Evolutionary conservation across 2,329 filamentous ascomycete genomes (phyloP), one percentile per base, ranked within the genome.

Genomic region (Thielaviopsis punctulata): DNA sequence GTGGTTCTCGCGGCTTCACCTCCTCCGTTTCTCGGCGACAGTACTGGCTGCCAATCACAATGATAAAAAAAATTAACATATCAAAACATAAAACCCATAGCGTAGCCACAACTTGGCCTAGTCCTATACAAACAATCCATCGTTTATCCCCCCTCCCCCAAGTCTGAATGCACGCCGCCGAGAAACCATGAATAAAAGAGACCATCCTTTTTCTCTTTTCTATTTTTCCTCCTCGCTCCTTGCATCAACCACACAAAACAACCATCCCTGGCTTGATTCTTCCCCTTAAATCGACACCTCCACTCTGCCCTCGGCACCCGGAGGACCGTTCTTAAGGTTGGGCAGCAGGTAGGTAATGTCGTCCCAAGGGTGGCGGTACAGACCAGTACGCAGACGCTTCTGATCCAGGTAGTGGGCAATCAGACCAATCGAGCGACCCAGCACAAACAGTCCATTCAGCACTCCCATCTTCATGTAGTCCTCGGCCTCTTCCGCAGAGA

Each of bases 391-490:
- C 70, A 98, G 79, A 71, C 92, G 82, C 89, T 98, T 98, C 80
- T 98, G 92, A 75, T 98, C 92, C 63, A 98, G 82, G 79, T 90
- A 96, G 73, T 98, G 92, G 65, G 92, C 92, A 84, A 98, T 98
- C 60, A 98, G 78, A 86, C 92, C 92, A 65, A 98, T 98, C 69
- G 80, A 87, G 66, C 92, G 85, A 65, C 92, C 92, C 56, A 98
- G 81, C 46, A 98, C 92, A 77, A 98, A 98, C 56, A 98, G 85
- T 75, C 92, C 92, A 79, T 98, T 98, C 62, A 98, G 82, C 48
- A 98, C 92, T 79, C 92, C 92, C 89, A 96, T 98, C 70, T 82
- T 80, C 66, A 98, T 82, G 79, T 98, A 98, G 70, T 98, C 92
- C 73, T 98, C 92, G 50, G 89, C 89, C 75, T 98, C 92, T 71